Evolutionary conservation across 441 rosid genomes (phyloP).

Genomic region (Gossypium trilobum): DNA sequence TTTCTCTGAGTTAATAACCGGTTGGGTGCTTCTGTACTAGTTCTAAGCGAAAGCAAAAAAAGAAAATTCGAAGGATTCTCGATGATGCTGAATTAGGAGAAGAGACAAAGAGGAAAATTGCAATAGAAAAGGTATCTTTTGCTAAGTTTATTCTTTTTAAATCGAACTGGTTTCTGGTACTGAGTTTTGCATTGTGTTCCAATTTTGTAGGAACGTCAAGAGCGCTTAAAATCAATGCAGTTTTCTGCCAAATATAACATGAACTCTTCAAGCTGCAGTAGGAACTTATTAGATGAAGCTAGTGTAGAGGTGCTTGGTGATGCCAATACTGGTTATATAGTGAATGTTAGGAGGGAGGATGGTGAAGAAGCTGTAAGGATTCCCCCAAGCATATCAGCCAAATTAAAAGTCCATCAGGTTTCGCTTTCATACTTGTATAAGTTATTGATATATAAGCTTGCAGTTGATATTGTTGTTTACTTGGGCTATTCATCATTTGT

Average conservation of each 20-base stretch:
- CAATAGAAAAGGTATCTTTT: slow-evolving; percentile 78
- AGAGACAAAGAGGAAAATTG: slow-evolving; percentile 93
- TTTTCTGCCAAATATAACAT: slow-evolving; percentile 62
- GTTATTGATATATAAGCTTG: slow-evolving; percentile 14
- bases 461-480: slow-evolving; percentile 7
- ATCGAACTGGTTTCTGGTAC: slow-evolving; percentile 10
- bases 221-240: slow-evolving; percentile 81
- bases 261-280: slow-evolving; percentile 38
- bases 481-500: slow-evolving; percentile 8
- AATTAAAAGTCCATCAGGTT: slow-evolving; percentile 96
- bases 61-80: slow-evolving; percentile 86
- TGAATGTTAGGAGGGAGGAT: slow-evolving; percentile 95
- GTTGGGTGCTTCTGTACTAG: slow-evolving; percentile 28
- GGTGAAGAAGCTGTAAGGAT: slow-evolving; percentile 94
- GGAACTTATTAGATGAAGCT: slow-evolving; percentile 55
- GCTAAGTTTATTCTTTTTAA: slow-evolving; percentile 15
- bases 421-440: slow-evolving; percentile 16
- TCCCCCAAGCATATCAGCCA: slow-evolving; percentile 79
- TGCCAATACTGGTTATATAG: slow-evolving; percentile 71
- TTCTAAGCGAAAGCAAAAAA: slow-evolving; percentile 61
- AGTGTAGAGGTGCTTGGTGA: slow-evolving; percentile 80
- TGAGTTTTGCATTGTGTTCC: slow-evolving; percentile 21
- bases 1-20: slow-evolving; percentile 23
- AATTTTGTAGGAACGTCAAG: slow-evolving; percentile 86
- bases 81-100: slow-evolving; percentile 99